These are phyloP conservation scores for Pugionium cornutum DNA, from an alignment of 345 rosid species.

Conservation along the genomic window DNA sequence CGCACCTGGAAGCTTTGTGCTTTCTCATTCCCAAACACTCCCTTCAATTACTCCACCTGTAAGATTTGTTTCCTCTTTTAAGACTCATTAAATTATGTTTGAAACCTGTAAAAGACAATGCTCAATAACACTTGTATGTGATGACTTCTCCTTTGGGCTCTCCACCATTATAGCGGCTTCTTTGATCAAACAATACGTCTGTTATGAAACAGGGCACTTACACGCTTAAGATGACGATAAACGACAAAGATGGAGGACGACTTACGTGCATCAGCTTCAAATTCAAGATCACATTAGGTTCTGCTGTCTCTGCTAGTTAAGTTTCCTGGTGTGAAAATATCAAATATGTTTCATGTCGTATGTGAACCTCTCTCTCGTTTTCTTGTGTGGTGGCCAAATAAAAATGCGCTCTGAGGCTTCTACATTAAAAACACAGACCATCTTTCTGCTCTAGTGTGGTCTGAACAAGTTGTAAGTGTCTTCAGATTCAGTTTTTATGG, in stretches of 20 bases:
- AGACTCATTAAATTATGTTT: too few relatives aligned
- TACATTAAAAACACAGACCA: too few relatives aligned
- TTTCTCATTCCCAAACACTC: constrained; percentile 62
- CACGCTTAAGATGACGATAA: constrained; percentile 58
- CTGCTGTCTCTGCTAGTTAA: constrained; percentile 27
- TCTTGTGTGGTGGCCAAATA: constrained; percentile 28
- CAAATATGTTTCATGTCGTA: not conserved
- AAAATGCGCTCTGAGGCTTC: not conserved
- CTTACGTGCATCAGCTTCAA: constrained; percentile 66
- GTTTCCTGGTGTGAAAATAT: not conserved
- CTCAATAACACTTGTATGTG: too few relatives aligned
- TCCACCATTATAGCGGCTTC: not conserved
- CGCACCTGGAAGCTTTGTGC: constrained; percentile 54
- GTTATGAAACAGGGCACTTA: constrained; percentile 56
- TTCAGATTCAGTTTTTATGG: too few relatives aligned
- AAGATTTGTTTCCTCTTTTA: constrained; percentile 9
- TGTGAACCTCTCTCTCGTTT: constrained; percentile 4
- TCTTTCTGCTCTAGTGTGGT: too few relatives aligned
- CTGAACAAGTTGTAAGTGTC: too few relatives aligned
- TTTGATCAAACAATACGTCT: not conserved
- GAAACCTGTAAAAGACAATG: too few relatives aligned
- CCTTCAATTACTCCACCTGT: constrained; percentile 65
- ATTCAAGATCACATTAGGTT: constrained; percentile 31
- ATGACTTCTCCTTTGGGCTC: too few relatives aligned
- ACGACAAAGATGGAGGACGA: constrained; percentile 39